phyloP scores from a whole-genome alignment of 129 eudicot species.

The Helichrysum umbraculigerum region DNA sequence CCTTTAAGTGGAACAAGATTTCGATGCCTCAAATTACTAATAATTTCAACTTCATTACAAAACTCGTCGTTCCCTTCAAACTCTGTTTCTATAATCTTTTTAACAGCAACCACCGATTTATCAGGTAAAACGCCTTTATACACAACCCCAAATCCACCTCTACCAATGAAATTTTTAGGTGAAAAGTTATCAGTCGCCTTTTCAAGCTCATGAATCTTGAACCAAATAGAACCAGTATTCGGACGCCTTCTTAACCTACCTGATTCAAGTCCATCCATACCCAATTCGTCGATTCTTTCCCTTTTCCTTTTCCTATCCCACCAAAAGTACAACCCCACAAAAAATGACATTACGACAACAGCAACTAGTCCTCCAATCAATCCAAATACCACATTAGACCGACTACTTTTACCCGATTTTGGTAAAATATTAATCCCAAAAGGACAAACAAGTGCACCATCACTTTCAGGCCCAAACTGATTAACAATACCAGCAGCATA shows the following conservation, averaged over 20 bases:
- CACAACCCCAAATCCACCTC: conserved; percentile 86
- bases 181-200: conserved; percentile 74
- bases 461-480: conserved; percentile 63
- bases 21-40: conserved; percentile 71
- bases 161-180: conserved; percentile 59
- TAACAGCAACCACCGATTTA: conserved; percentile 78
- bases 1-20: conserved; percentile 79
- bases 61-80: conserved; percentile 67
- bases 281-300: conserved; percentile 25
- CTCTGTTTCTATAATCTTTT: conserved; percentile 57
- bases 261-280: conserved; percentile 49
- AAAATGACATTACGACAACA: conserved; percentile 32
- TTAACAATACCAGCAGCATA: conserved; percentile 89
- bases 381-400: conserved; percentile 44
- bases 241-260: conserved; percentile 63
- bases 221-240: conserved; percentile 73
- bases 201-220: conserved; percentile 61
- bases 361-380: conserved; percentile 64
- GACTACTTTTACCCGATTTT: conserved; percentile 25
- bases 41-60: conserved; percentile 81
- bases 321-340: conserved; percentile 62
- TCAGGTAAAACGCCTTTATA: conserved; percentile 58
- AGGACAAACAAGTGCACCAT: conserved; percentile 53
- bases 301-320: conserved; percentile 52
- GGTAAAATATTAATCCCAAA: conserved; percentile 39